Percentiles rank a stretch among this genome's conserved stretches.
These are phyloP conservation scores for Dentipellis sp. DNA, from an alignment of 768 basidiomycete species.

Conservation along the genomic window DNA sequence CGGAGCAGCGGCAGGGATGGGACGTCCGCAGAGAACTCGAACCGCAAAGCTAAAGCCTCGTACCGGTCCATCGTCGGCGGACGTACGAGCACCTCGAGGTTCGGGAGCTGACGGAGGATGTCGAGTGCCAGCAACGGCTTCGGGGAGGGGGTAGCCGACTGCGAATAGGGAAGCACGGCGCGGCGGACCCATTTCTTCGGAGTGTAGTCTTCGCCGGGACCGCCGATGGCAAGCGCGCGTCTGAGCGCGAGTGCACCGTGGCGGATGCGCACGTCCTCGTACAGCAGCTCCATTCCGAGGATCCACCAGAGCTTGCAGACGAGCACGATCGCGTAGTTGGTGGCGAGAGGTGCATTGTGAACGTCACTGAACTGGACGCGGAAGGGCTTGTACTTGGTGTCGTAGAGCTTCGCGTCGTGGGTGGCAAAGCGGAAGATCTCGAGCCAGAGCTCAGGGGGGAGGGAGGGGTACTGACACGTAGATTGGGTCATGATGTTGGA, in stretches of 20 bases:
- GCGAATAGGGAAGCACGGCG: slow-evolving; percentile 8
- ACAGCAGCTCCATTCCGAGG: slow-evolving; percentile 7
- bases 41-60: not conserved
- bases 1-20: slow-evolving; percentile 1
- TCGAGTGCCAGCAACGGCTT: slow-evolving; percentile 2
- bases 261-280: slow-evolving; percentile 12
- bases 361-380: not conserved
- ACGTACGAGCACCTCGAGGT: slow-evolving; percentile 13
- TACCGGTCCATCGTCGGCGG: not conserved
- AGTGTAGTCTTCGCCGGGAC: not conserved
- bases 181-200: slow-evolving; percentile 6
- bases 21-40: slow-evolving; percentile 2
- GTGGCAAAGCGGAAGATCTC: slow-evolving; percentile 12
- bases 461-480: not conserved
- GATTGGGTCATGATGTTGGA: not conserved
- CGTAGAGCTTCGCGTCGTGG: not conserved
- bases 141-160: slow-evolving; percentile 3
- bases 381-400: slow-evolving; percentile 4
- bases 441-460: slow-evolving; percentile 12
- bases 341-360: slow-evolving; percentile 1
- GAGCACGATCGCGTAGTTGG: slow-evolving; percentile 5
- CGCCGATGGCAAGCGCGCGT: not conserved
- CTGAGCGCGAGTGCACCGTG: slow-evolving; percentile 5
- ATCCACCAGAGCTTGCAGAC: slow-evolving; percentile 10
- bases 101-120: slow-evolving; percentile 3